Evolutionary conservation across 2,329 filamentous ascomycete species (phyloP), one percentile per base, ranked within the genome.

Genomic region (Coniochaeta ligniaria): DNA sequence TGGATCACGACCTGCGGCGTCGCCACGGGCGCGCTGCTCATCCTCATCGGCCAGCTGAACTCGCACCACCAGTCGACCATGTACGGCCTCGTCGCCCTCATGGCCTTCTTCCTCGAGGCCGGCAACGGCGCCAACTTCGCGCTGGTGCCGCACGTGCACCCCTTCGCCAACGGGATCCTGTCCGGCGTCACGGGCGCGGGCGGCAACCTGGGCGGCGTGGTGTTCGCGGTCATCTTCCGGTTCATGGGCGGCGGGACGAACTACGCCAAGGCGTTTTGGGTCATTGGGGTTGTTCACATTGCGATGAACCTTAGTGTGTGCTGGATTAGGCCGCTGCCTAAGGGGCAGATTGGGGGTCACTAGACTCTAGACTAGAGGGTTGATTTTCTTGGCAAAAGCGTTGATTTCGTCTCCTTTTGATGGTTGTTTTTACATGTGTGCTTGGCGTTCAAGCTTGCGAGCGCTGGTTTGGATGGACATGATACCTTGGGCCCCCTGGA

Each of bases 91-190:
- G 77, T 96, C 9, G 87, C 88, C 1, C 82, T 91, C 11, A 82
- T 92, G 76, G 91, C 90, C 1, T 81, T 96, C 71, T 96, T 96
- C 77, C 75, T 92, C 50, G 91, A 96, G 72, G 91, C 89, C 1
- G 87, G 87, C 47, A 96, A 96, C 70, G 93, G 93, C 0, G 87
- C 91, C 45, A 95, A 91, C 75, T 96, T 95, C 73, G 85, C 91
- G 0, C 81, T 96, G 6, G 88, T 96, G 26, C 92, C 92, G 3
- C 93, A 96, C 70, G 88, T 96, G 1, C 89, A 93, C 73, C 91
- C 91, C 1, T 83, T 82, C 63, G 90, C 91, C 62, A 96, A 96
- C 73, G 92, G 91, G 16, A 72, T 83, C 60, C 82, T 96, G 7
- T 90, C 88, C 1, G 92, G 92, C 14, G 78, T 90, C 38, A 88